Conservation (phyloP, 305 asterid species). For the Nicotiana rustica region DNA sequence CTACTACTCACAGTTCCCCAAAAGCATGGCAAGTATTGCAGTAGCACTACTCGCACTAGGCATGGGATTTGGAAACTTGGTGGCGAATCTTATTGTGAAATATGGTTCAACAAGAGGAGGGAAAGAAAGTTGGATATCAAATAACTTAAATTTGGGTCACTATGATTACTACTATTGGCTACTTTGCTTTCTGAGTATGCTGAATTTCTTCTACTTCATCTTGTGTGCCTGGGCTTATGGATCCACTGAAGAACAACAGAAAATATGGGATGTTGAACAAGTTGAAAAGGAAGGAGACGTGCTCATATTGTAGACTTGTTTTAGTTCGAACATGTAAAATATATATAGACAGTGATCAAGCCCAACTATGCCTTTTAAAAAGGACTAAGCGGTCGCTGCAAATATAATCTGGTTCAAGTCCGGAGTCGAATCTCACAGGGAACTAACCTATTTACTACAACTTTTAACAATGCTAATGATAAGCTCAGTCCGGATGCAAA, state of each 20-base stretch:
- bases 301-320: no score
- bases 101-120: slow-evolving; percentile 49
- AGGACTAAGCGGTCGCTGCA: no score
- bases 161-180: slow-evolving; percentile 80
- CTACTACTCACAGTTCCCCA: slow-evolving; percentile 67
- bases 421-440: no score
- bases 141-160: slow-evolving; percentile 67
- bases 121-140: slow-evolving; percentile 61
- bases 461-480: no score
- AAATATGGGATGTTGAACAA: slow-evolving; percentile 41
- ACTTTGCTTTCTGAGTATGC: slow-evolving; percentile 49
- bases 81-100: slow-evolving; percentile 54
- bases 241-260: slow-evolving; percentile 38
- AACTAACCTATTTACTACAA: no score
- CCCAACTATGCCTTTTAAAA: no score
- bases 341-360: no score
- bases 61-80: slow-evolving; percentile 59
- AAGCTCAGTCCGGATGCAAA: no score
- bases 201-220: slow-evolving; percentile 56
- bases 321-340: no score
- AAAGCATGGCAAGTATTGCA: slow-evolving; percentile 71
- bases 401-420: no score
- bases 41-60: slow-evolving; percentile 62
- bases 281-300: no score
- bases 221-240: slow-evolving; percentile 47